Evolutionary conservation across 2,329 filamentous ascomycete species (phyloP).

Genomic region (Dendrostoma leiphaemia): DNA sequence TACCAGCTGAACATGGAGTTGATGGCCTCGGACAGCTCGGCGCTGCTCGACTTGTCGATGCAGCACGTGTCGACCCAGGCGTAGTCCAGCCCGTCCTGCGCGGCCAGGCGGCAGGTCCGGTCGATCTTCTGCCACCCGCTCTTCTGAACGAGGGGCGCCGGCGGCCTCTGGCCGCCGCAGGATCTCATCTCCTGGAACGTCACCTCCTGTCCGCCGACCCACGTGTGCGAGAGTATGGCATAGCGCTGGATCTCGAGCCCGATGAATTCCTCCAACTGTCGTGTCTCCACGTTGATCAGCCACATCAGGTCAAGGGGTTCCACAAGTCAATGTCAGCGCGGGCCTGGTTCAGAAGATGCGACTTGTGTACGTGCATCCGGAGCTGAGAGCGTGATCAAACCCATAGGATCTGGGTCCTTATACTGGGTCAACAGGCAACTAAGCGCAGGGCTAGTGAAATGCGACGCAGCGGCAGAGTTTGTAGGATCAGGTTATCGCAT

Average conservation of each 20-base stretch:
- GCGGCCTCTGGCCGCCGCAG: background rate
- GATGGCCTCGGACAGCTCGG: constrained; percentile 15
- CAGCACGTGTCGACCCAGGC: constrained; percentile 16
- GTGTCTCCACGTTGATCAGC: constrained; percentile 8
- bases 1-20: constrained; percentile 19
- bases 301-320: no score
- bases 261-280: constrained; percentile 7
- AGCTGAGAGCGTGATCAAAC: no score
- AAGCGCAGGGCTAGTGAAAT: no score
- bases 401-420: no score
- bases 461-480: no score
- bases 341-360: no score
- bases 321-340: no score
- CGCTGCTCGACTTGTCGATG: constrained; percentile 18
- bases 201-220: constrained; percentile 9
- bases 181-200: constrained; percentile 5
- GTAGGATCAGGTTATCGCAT: no score
- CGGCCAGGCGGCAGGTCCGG: background rate
- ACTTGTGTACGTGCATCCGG: no score
- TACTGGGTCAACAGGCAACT: no score
- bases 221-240: constrained; percentile 14
- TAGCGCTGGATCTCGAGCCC: background rate
- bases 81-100: background rate
- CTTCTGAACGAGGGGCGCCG: background rate
- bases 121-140: background rate